Base-by-base conservation (phyloP, 345 rosid species). In the Gossypium raimondii region DNA sequence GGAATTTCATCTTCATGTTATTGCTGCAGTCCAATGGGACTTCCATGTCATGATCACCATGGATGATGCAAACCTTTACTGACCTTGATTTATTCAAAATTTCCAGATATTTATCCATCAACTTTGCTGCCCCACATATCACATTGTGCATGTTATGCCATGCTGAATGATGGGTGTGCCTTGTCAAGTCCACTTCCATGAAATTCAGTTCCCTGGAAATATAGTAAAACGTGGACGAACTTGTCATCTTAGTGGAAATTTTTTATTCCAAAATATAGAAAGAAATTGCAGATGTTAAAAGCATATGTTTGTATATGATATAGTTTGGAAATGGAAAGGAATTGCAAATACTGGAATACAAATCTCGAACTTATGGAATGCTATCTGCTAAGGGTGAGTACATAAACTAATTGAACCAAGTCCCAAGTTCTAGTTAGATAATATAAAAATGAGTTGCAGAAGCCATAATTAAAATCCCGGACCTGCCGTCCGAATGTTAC, bases 91-190 rank as follows among this genome's bases (percentile, higher is more conserved):
- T 57, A 2, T 72, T 76, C 82, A 86, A 75, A 29, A 62, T 81
- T 73, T 87, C 84, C 56, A 92, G 77, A 61, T 84, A 80, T 1
- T 79, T 82, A 56, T 89, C 94, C 70, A 80, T 64, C 13, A 70
- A 83, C 76, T 84, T 93, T 0, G 85, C 90, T 75, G 93, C 97
- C n/a, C 94, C 89, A 25, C 89, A 93, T 65, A 90, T 75, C 73
- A 89, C 92, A 77, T 90, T 93, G 73, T 93, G 96, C 90, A 87
- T 84, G 44, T 86, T 86, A 22, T 89, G 93, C 94, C 93, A 93
- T 17, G 88, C 93, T 0, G 98, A 92, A 75, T 81, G 89, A 80
- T 93, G 98, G 9, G 96, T 89, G 82, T 92, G 96, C 85, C 81
- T 88, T 0, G 89, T 83, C 65, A 90, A 24, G 78, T 90, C 92